Conservation (phyloP, 805 yeast genomes). For the Torulaspora indica region DNA sequence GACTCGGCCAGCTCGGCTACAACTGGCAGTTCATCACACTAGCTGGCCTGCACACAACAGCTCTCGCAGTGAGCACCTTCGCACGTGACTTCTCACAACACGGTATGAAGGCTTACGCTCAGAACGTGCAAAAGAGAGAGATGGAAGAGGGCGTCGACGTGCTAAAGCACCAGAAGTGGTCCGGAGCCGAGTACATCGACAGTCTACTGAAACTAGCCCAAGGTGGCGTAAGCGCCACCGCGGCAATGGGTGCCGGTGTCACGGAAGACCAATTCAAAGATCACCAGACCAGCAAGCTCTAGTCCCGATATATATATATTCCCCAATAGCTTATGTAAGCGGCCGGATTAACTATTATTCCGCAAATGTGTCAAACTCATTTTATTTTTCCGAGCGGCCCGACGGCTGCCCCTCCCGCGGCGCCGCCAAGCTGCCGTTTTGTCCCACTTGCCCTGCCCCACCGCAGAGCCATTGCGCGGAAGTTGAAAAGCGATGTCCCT, state of each 20-base stretch:
- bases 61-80: conserved; percentile 83
- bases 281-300: conserved; percentile 5
- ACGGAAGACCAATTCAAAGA: conserved; percentile 90
- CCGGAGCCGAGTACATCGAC: conserved; percentile 96
- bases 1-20: conserved; percentile 84
- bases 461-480: too few species aligned
- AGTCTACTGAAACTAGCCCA: conserved; percentile 82
- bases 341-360: not conserved
- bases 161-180: conserved; percentile 97
- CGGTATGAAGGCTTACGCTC: conserved; percentile 97
- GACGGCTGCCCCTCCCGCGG: too few species aligned
- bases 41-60: conserved; percentile 95
- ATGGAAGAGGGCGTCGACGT: conserved; percentile 88
- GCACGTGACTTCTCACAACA: conserved; percentile 68
- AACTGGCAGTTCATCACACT: conserved; percentile 97
- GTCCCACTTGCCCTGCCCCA: too few species aligned
- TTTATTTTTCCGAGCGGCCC: not conserved
- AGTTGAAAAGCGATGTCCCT: not conserved
- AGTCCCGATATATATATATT: not conserved
- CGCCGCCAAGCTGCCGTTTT: not conserved
- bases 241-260: conserved; percentile 98
- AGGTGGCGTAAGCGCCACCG: conserved; percentile 92
- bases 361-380: not conserved
- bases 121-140: conserved; percentile 79
- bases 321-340: not conserved